Conservation (phyloP, 2,329 filamentous ascomycete genomes). For the Saccharata proteae region DNA sequence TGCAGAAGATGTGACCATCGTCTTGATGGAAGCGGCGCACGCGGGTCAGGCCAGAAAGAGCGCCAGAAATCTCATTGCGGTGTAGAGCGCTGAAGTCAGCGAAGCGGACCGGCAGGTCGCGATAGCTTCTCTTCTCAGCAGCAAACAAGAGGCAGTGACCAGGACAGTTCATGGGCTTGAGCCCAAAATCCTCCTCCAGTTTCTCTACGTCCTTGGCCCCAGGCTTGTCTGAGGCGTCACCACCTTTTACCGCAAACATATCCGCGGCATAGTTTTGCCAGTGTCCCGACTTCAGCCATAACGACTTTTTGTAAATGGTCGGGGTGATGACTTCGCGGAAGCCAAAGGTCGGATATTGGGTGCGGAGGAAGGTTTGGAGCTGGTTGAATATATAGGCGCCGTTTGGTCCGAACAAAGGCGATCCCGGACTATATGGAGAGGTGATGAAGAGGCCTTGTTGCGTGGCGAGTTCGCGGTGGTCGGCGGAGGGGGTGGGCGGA, state of each 20-base stretch:
- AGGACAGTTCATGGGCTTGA: conserved; percentile 96
- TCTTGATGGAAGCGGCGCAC: conserved; percentile 94
- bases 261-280: conserved; percentile 85
- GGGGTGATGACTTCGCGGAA: conserved; percentile 84
- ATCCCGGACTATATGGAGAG: conserved; percentile 70
- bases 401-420: conserved; percentile 72
- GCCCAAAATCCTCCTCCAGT: conserved; percentile 56
- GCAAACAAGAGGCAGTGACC: conserved; percentile 84
- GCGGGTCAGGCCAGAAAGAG: conserved; percentile 78
- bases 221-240: conserved; percentile 15
- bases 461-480: conserved; percentile 39
- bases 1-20: conserved; percentile 91
- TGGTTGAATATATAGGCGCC: conserved; percentile 76
- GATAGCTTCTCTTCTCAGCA: conserved; percentile 73
- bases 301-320: conserved; percentile 77
- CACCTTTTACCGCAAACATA: conserved; percentile 69
- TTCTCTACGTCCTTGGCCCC: conserved; percentile 33
- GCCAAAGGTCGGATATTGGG: conserved; percentile 73
- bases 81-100: conserved; percentile 95
- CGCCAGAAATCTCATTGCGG: conserved; percentile 88
- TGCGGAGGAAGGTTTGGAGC: conserved; percentile 67
- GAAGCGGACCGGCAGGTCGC: conserved; percentile 80
- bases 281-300: conserved; percentile 79
- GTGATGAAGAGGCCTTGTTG: conserved; percentile 66
- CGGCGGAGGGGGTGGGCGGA: conserved; percentile 28